phyloP scores from a whole-genome alignment of 129 eudicot genomes.

The Artemisia annua region DNA sequence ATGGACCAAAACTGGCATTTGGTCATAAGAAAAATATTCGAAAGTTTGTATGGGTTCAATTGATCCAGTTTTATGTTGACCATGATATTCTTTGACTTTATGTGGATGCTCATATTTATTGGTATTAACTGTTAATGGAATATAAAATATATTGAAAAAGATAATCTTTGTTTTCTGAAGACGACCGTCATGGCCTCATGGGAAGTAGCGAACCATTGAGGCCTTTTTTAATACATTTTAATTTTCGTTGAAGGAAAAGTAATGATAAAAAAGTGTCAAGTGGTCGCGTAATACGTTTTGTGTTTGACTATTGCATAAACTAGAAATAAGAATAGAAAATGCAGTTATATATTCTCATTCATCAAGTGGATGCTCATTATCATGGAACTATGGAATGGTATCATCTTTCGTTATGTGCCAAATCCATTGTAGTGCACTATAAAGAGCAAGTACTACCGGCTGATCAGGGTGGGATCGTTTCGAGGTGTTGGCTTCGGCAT shows the following conservation, averaged over 20 bases:
- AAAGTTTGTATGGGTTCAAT: constrained; percentile 10
- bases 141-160: not conserved
- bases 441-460: too few relatives aligned
- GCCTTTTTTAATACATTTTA: not conserved
- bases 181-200: constrained; percentile 25
- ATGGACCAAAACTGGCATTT: not conserved
- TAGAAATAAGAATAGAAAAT: too few relatives aligned
- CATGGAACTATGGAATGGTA: too few relatives aligned
- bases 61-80: constrained; percentile 2
- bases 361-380: too few relatives aligned
- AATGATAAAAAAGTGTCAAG: constrained; percentile 7
- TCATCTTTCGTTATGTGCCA: too few relatives aligned
- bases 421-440: too few relatives aligned
- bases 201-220: constrained; percentile 22
- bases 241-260: not conserved
- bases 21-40: constrained; percentile 12
- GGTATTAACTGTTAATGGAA: not conserved
- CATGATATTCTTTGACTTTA: constrained; percentile 14
- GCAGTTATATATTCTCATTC: too few relatives aligned
- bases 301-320: too few relatives aligned
- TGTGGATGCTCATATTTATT: too few relatives aligned
- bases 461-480: too few relatives aligned
- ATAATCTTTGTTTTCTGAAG: not conserved
- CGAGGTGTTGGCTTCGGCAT: too few relatives aligned
- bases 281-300: not conserved